Evolutionary conservation across 306 rosid species (phyloP).

Genomic region (Neltuma alba): DNA sequence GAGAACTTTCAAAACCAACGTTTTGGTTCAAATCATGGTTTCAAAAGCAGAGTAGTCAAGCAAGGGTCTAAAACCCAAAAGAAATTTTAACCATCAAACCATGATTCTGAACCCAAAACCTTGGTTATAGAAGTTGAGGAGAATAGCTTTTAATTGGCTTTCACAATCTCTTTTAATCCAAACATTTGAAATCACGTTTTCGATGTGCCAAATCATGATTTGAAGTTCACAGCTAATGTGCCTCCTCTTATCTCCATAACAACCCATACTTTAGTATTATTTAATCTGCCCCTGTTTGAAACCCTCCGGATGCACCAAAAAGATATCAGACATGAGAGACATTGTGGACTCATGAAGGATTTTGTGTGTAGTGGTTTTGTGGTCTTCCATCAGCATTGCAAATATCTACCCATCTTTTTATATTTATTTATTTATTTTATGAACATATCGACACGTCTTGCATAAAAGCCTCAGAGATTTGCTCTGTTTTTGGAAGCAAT

Average conservation of each 20-base stretch:
- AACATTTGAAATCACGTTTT: no score
- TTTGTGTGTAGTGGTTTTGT: conserved; percentile 35
- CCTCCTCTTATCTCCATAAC: not conserved
- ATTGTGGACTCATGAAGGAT: not conserved
- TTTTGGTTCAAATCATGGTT: no score
- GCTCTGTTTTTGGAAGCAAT: not conserved
- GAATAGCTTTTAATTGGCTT: no score
- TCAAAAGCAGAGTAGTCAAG: no score
- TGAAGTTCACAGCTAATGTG: not conserved
- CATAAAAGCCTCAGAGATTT: conserved; percentile 6
- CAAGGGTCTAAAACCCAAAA: no score
- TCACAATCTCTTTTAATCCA: no score
- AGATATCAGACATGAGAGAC: not conserved
- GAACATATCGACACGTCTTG: not conserved
- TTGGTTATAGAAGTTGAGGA: no score
- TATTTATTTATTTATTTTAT: not conserved
- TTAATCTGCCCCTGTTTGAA: not conserved
- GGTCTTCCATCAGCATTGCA: conserved; percentile 33
- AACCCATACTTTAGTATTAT: not conserved
- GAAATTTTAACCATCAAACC: no score
- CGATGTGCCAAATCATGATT: no score
- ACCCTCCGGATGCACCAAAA: not conserved
- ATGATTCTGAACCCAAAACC: no score
- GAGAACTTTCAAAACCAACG: no score
- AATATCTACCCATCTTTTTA: not conserved